Evolutionary conservation across 225 moss, liverwort and hornwort genomes (phyloP).

Genomic region (Straminergon stramineum): DNA sequence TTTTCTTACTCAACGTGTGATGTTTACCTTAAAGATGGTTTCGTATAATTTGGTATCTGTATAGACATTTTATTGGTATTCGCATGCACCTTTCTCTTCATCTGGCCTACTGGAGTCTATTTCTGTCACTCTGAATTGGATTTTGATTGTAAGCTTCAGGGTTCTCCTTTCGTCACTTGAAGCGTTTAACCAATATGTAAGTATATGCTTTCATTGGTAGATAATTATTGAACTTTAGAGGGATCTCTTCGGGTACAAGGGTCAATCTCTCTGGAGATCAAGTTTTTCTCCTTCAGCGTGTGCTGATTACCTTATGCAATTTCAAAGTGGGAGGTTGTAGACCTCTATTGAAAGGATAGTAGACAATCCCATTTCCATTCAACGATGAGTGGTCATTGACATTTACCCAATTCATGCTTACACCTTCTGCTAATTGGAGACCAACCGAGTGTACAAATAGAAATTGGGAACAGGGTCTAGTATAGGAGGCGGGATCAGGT

Average conservation of each 20-base stretch:
- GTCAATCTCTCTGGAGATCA: background rate
- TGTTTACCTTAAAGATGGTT: background rate
- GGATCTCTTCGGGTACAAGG: background rate
- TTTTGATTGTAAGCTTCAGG: background rate
- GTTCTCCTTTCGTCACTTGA: background rate
- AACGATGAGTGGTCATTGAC: background rate
- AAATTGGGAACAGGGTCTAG: background rate
- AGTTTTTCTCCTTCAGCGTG: background rate
- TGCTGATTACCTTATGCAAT: background rate
- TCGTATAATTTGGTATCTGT: background rate
- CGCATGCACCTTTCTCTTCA: background rate
- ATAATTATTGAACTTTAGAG: background rate
- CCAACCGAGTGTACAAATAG: background rate
- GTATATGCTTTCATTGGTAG: background rate
- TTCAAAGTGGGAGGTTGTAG: background rate
- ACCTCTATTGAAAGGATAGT: background rate
- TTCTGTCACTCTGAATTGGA: background rate
- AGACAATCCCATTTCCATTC: background rate
- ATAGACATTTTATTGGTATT: background rate
- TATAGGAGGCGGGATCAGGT: background rate
- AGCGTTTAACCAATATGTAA: background rate
- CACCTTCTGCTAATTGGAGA: background rate
- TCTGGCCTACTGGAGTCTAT: background rate
- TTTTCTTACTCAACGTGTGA: background rate
- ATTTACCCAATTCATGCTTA: background rate